phyloP scores from a whole-genome alignment of 257 asterid genomes.

The Jasminum sambac region DNA sequence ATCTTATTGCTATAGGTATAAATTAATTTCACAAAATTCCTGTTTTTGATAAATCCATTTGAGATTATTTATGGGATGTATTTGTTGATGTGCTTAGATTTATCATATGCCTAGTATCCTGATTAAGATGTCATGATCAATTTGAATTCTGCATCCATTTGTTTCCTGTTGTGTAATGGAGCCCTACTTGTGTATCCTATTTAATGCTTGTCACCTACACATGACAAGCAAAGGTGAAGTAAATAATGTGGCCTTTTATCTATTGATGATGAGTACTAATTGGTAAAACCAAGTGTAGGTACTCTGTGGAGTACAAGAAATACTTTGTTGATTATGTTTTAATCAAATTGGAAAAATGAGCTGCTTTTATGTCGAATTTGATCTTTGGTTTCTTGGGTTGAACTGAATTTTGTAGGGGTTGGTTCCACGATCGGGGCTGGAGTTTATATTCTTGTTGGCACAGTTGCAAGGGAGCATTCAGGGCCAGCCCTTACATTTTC shows the following conservation, averaged over 20 bases:
- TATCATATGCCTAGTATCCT: background rate
- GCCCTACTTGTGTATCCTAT: background rate
- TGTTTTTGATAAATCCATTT: conserved; percentile 2
- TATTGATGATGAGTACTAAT: no score
- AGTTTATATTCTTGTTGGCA: conserved; percentile 89
- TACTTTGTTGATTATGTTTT: no score
- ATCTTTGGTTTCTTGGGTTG: conserved; percentile 16
- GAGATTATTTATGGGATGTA: background rate
- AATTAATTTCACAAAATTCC: background rate
- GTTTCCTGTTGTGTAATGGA: background rate
- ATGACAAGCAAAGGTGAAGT: no score
- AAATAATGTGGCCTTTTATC: no score
- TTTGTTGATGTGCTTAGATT: background rate
- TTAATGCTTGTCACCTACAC: no score
- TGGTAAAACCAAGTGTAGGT: no score
- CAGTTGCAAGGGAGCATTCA: conserved; percentile 95
- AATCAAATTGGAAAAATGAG: no score
- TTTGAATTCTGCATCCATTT: background rate
- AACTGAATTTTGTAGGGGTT: conserved; percentile 57
- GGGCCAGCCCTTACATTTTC: conserved; percentile 93
- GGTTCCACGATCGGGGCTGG: conserved; percentile 98
- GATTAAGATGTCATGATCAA: background rate
- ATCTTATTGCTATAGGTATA: conserved; percentile 78
- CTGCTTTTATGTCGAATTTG: background rate
- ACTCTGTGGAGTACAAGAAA: no score